phyloP scores from a whole-genome alignment of 306 rosid genomes.

The Quercus glauca region DNA sequence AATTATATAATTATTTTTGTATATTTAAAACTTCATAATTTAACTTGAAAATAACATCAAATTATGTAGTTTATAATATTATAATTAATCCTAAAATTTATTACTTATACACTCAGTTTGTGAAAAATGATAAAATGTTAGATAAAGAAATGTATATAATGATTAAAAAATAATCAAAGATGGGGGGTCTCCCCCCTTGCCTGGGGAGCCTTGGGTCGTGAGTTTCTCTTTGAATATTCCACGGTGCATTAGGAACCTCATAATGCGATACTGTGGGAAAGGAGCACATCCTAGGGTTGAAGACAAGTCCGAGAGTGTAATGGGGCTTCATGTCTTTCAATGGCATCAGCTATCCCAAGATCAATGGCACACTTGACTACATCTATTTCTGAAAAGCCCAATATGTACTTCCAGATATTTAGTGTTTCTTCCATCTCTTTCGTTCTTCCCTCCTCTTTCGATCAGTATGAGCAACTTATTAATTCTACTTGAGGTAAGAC shows the following conservation, averaged over 20 bases:
- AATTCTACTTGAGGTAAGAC: background rate
- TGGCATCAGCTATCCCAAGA: constrained; percentile 59
- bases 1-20: too few species aligned
- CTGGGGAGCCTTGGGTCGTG: background rate
- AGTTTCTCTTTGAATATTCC: constrained; percentile 35
- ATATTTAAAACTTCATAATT: too few species aligned
- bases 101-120: too few species aligned
- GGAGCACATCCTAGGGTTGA: constrained; percentile 37
- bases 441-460: background rate
- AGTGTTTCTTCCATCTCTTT: constrained; percentile 16
- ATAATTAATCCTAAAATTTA: too few species aligned
- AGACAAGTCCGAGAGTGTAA: constrained; percentile 50
- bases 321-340: constrained; percentile 47
- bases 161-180: too few species aligned
- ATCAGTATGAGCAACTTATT: background rate
- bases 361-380: constrained; percentile 66
- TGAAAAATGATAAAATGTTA: too few species aligned
- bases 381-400: constrained; percentile 54
- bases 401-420: constrained; percentile 43
- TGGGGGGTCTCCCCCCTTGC: too few species aligned
- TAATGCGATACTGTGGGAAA: constrained; percentile 22
- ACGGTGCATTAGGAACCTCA: constrained; percentile 51
- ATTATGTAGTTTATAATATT: too few species aligned
- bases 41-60: too few species aligned
- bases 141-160: too few species aligned